These are phyloP conservation scores for Colletotrichum cordylinicola DNA, from an alignment of 2,329 filamentous ascomycete species.

Conservation along the genomic window DNA sequence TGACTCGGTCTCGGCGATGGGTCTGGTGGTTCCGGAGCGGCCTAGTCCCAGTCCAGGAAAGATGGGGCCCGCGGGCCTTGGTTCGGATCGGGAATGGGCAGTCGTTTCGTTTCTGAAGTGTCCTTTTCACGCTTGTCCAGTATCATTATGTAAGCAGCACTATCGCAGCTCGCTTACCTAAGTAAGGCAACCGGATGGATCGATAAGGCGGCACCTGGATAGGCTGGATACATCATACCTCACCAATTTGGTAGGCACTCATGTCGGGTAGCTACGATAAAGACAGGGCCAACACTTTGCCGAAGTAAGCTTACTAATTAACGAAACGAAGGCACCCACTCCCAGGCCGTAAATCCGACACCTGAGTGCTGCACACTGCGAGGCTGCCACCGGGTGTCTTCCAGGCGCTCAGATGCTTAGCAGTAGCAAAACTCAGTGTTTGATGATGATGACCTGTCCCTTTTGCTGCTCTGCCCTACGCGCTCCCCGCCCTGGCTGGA, in stretches of 20 bases:
- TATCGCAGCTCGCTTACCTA: neutral
- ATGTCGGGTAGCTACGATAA: neutral
- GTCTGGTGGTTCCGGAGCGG: constrained; percentile 11
- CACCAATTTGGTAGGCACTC: neutral
- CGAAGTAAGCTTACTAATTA: neutral
- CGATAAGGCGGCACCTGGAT: neutral
- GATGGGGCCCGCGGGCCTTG: neutral
- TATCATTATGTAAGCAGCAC: neutral
- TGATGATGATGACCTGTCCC: neutral
- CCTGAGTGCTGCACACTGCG: neutral
- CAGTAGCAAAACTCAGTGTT: neutral
- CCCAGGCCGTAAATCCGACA: neutral
- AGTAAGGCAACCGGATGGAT: neutral
- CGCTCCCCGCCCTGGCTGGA: neutral
- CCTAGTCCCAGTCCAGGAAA: constrained; percentile 11
- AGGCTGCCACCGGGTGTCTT: neutral
- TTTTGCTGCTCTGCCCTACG: constrained; percentile 6
- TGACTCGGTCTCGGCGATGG: constrained; percentile 20
- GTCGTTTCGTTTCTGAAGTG: neutral
- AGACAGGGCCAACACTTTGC: neutral
- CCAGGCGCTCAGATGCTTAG: neutral
- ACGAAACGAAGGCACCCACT: neutral
- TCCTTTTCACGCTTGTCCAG: neutral
- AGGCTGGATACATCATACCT: neutral
- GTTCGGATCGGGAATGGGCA: neutral